phyloP scores from a whole-genome alignment of 2,329 filamentous ascomycete species.

The Phoma sp. region DNA sequence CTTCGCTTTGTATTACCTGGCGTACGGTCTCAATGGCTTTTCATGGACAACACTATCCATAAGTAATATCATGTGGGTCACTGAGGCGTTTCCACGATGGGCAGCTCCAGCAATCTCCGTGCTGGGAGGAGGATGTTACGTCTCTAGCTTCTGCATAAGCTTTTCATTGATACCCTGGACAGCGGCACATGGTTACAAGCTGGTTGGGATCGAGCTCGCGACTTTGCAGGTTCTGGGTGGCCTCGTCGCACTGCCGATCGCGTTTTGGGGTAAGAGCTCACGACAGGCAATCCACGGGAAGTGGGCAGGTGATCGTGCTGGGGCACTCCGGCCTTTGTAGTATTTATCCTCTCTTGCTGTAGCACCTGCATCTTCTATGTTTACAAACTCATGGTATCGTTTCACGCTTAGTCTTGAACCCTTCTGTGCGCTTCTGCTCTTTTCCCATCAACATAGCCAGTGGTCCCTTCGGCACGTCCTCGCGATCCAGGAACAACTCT shows the following conservation, averaged over 20 bases:
- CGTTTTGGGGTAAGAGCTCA: constrained; percentile 40
- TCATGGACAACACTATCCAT: constrained; percentile 33
- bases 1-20: constrained; percentile 26
- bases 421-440: constrained; percentile 7
- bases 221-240: constrained; percentile 43
- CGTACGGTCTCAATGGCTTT: constrained; percentile 40
- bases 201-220: constrained; percentile 45
- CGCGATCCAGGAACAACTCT: constrained; percentile 50
- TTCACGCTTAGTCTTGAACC: background rate
- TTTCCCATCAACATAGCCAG: constrained; percentile 14
- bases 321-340: constrained; percentile 36
- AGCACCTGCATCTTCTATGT: background rate
- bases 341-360: background rate
- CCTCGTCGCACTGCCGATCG: constrained; percentile 34
- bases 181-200: constrained; percentile 30
- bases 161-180: constrained; percentile 37
- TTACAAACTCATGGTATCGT: constrained; percentile 2
- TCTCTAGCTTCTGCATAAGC: constrained; percentile 32
- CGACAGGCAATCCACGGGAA: constrained; percentile 37
- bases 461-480: constrained; percentile 21
- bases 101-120: constrained; percentile 39
- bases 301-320: constrained; percentile 35
- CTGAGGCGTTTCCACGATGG: constrained; percentile 43
- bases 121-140: constrained; percentile 31
- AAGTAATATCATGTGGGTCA: constrained; percentile 39